Evolutionary conservation across 139 green algal species (phyloP).

Genomic region (Coelastrella sp.): DNA sequence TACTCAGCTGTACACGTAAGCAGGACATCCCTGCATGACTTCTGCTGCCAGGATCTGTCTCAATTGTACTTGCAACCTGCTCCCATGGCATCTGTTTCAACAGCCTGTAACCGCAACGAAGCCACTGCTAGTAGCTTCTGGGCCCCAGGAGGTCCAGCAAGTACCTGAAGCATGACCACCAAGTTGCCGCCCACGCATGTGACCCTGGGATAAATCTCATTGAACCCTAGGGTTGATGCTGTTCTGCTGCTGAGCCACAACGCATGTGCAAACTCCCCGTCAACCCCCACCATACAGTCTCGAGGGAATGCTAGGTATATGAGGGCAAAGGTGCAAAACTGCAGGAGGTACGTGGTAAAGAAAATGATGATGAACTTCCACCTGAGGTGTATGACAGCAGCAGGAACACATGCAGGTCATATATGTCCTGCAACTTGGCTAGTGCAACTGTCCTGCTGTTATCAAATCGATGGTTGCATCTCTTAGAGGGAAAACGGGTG

Average conservation of each 20-base stretch:
- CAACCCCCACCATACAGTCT: constrained; percentile 52
- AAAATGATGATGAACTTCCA: constrained; percentile 68
- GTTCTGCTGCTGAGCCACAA: constrained; percentile 69
- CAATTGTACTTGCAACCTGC: no score
- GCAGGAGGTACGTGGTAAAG: constrained; percentile 61
- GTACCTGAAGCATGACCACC: constrained; percentile 69
- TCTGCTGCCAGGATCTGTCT: no score
- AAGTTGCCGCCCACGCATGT: constrained; percentile 65
- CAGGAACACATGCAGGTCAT: neutral
- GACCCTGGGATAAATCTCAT: constrained; percentile 59
- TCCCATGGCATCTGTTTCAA: no score
- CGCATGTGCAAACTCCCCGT: constrained; percentile 59
- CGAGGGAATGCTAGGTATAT: constrained; percentile 47
- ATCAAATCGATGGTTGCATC: no score
- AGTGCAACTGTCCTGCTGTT: no score
- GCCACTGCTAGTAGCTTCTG: no score
- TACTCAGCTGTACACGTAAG: no score
- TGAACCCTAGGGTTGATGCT: constrained; percentile 70
- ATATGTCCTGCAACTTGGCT: neutral
- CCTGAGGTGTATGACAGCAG: constrained; percentile 24
- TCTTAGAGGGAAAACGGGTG: no score
- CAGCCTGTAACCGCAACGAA: no score
- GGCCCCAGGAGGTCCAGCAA: neutral
- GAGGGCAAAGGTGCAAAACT: constrained; percentile 42
- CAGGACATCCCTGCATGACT: no score